Evolutionary conservation across 2,329 filamentous ascomycete genomes (phyloP).

Genomic region (Neospermospora avenae): DNA sequence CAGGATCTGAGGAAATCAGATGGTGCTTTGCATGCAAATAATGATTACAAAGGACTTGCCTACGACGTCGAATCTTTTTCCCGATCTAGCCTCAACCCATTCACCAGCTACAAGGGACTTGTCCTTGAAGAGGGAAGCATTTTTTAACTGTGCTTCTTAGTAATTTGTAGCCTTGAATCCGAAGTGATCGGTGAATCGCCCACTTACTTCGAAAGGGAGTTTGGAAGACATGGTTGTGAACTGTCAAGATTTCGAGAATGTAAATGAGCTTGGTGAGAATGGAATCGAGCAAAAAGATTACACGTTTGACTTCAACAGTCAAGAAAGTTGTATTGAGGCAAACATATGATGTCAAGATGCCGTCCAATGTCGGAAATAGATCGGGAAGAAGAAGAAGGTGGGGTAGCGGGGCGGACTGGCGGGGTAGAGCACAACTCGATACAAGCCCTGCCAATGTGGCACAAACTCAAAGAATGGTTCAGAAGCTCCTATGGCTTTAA

Average conservation of each 20-base stretch:
- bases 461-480: no score
- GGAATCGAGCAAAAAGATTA: no score
- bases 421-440: no score
- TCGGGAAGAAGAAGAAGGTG: neutral
- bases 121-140: constrained; percentile 51
- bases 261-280: neutral
- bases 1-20: constrained; percentile 41
- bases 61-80: constrained; percentile 54
- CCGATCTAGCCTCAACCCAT: constrained; percentile 54
- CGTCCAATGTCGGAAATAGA: neutral
- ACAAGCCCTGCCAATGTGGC: no score
- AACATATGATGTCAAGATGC: neutral
- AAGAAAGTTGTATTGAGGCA: neutral
- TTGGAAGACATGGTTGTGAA: constrained; percentile 7
- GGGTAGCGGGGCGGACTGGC: no score
- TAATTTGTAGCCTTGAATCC: neutral
- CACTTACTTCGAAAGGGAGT: constrained; percentile 14
- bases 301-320: no score
- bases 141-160: constrained; percentile 44
- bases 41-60: constrained; percentile 35
- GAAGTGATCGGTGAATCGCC: neutral
- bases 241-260: neutral
- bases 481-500: no score
- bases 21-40: neutral
- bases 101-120: constrained; percentile 51